These are phyloP conservation scores for Sporothrix inflata DNA, from an alignment of 2,329 filamentous ascomycete genomes.

Conservation along the genomic window DNA sequence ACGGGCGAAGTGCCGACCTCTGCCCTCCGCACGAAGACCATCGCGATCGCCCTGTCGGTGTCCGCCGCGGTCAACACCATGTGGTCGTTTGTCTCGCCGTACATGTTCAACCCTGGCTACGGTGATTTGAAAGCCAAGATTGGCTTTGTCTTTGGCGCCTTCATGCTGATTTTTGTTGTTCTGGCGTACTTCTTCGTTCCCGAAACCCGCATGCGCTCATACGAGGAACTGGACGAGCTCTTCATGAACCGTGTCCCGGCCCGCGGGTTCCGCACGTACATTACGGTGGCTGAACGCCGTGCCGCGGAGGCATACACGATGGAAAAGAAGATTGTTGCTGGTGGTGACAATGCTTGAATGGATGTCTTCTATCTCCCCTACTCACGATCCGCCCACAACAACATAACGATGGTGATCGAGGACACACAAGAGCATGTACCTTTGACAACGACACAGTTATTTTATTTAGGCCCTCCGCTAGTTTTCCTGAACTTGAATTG, in stretches of 20 bases:
- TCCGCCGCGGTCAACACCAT: slow-evolving; percentile 30
- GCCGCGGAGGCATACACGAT: slow-evolving; percentile 23
- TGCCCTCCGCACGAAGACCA: slow-evolving; percentile 35
- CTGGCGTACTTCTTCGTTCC: slow-evolving; percentile 54
- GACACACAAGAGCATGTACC: no score
- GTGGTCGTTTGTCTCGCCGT: slow-evolving; percentile 37
- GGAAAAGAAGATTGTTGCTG: no score
- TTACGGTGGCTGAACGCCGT: slow-evolving; percentile 26
- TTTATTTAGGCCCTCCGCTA: no score
- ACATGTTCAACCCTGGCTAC: slow-evolving; percentile 38
- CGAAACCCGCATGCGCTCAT: slow-evolving; percentile 48
- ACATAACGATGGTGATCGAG: no score
- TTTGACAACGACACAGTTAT: no score
- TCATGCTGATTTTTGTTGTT: slow-evolving; percentile 32
- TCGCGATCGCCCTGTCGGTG: slow-evolving; percentile 32
- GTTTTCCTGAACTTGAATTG: no score
- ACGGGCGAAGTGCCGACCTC: slow-evolving; percentile 37
- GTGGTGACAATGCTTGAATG: no score
- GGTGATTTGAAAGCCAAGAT: slow-evolving; percentile 37
- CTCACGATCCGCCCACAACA: no score
- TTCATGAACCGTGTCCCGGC: slow-evolving; percentile 28
- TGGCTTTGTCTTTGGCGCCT: slow-evolving; percentile 37
- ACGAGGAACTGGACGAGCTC: slow-evolving; percentile 26
- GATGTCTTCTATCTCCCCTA: no score
- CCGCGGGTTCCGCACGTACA: slow-evolving; percentile 19